phyloP scores from a whole-genome alignment of 1,139 yeast genomes.

The Blastobotrys serpentis region DNA sequence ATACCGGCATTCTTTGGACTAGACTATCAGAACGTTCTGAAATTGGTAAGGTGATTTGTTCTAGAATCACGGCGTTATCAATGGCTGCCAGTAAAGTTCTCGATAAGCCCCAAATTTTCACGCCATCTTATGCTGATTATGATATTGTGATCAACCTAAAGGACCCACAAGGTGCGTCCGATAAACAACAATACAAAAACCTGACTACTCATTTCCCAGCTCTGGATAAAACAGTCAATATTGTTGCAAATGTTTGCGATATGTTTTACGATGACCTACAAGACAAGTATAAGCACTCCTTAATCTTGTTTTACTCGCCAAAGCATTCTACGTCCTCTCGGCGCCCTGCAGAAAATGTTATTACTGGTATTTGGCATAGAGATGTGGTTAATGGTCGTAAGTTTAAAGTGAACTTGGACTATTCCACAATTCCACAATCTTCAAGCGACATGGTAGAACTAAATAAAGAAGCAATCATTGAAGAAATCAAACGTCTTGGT shows the following conservation, averaged over 20 bases:
- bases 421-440: slow-evolving; percentile 65
- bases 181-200: slow-evolving; percentile 56
- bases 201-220: slow-evolving; percentile 37
- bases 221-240: slow-evolving; percentile 30
- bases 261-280: slow-evolving; percentile 36
- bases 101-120: slow-evolving; percentile 49
- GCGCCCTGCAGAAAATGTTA: slow-evolving; percentile 38
- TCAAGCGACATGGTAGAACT: slow-evolving; percentile 47
- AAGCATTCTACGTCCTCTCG: background rate
- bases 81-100: slow-evolving; percentile 66
- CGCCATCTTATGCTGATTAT: slow-evolving; percentile 80
- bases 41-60: slow-evolving; percentile 53
- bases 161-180: slow-evolving; percentile 40
- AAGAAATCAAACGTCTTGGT: slow-evolving; percentile 73
- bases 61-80: slow-evolving; percentile 83
- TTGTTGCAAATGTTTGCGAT: slow-evolving; percentile 27
- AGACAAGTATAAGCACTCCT: slow-evolving; percentile 46
- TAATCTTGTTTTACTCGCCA: slow-evolving; percentile 52
- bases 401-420: slow-evolving; percentile 79
- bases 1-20: slow-evolving; percentile 83
- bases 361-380: slow-evolving; percentile 82
- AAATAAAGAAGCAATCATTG: slow-evolving; percentile 71
- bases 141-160: slow-evolving; percentile 70
- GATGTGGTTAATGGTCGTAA: slow-evolving; percentile 50
- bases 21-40: slow-evolving; percentile 63